Evolutionary conservation across 176 grass and related monocot genomes (phyloP), one percentile per base, ranked within the genome.

Genomic region (Pharus latifolius): DNA sequence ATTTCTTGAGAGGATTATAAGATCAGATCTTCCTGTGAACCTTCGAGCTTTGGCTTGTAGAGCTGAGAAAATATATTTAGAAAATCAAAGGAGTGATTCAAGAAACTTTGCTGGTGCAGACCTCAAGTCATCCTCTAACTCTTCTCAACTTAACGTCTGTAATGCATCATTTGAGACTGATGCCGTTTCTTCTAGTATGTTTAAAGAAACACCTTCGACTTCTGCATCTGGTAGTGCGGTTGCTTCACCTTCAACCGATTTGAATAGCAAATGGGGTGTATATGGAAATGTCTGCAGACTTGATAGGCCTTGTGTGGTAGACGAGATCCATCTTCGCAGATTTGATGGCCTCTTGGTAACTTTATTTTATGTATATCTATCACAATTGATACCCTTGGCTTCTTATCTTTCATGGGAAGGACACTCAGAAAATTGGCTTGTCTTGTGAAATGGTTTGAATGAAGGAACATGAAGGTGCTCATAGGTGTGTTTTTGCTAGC

Each of bases 281-380:
- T 98, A 98, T 85, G 94, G 94, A 88, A 93, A 88, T 28, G 60
- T 76, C 8, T 98, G 94, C 78, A 85, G 81, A 73, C 79, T 98
- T 72, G 94, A 98, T 71, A 87, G 40, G 74, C 86, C 83, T 53
- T 93, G 89, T 28, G 73, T 98, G 50, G 86, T 98, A 32, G 89
- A 98, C 44, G 94, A 98, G 82, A 88, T 98, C 74, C 89, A 98
- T 90, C 89, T 98, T 70, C 83, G 94, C 34, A 82, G 87, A 88
- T 90, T 98, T 80, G 87, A 98, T 85, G 94, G 87, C 28, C 78
- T 83, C 41, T 44, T 98, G 89, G 94, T 98, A 88, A 93, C 48
- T 81, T n/a, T 56, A 52, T 69, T 65, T 66, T 37, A 56, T 40
- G 69, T 79, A 56, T 37, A 75, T 23, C 15, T 1, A 38, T 45